phyloP scores from a whole-genome alignment of 257 asterid species.

The Jacaranda copaia region DNA sequence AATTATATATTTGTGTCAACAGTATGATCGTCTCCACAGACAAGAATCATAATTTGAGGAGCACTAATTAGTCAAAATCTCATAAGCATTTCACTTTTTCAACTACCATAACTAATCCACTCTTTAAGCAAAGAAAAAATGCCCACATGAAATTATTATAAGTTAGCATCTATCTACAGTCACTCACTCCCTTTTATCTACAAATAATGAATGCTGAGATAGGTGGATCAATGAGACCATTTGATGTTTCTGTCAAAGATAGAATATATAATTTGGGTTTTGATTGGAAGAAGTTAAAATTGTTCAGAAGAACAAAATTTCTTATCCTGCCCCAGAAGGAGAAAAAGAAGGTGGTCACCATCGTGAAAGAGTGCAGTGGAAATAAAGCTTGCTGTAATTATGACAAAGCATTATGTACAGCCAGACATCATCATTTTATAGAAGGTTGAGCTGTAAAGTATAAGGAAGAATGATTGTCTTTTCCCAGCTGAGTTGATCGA shows the following conservation, averaged over 20 bases:
- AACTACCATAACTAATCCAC: conserved; percentile 34
- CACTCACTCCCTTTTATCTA: not conserved
- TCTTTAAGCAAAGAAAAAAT: conserved; percentile 9
- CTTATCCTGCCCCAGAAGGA: not conserved
- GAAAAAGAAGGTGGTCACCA: conserved; percentile 31
- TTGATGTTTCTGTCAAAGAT: too few species aligned
- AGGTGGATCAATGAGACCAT: not conserved
- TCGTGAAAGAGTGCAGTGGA: conserved; percentile 46
- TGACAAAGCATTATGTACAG: conserved; percentile 30
- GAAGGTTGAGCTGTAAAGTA: conserved; percentile 32
- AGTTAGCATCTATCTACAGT: not conserved
- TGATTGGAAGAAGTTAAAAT: too few species aligned
- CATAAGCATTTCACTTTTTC: conserved; percentile 29
- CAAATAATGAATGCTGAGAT: not conserved
- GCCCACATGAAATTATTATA: not conserved
- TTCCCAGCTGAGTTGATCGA: not conserved
- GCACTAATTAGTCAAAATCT: conserved; percentile 15
- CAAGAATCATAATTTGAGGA: conserved; percentile 23
- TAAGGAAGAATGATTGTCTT: conserved; percentile 9
- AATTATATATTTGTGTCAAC: conserved; percentile 8
- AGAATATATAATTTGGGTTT: too few species aligned
- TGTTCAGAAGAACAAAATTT: too few species aligned
- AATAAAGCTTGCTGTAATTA: conserved; percentile 40
- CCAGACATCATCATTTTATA: conserved; percentile 42
- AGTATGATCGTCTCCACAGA: not conserved